These are phyloP conservation scores for Paramecium tetraurelia DNA, from an alignment of 73 alveolate genomes.

Conservation along the genomic window DNA sequence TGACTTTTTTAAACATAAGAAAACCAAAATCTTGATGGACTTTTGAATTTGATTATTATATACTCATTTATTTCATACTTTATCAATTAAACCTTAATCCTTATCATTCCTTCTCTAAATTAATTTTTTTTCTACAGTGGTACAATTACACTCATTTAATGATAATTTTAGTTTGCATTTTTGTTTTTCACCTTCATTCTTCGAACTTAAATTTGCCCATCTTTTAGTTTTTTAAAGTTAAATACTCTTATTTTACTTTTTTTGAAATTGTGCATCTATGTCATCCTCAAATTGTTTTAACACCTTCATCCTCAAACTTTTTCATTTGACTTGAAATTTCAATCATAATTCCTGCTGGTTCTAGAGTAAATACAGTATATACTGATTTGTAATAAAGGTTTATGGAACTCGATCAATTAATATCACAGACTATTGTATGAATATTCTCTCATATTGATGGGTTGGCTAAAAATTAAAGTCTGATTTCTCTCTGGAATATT, in stretches of 20 bases:
- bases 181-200: slow-evolving; percentile 92
- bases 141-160: too few relatives aligned
- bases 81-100: slow-evolving; percentile 15
- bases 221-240: slow-evolving; percentile 86
- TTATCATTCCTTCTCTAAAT: slow-evolving; percentile 32
- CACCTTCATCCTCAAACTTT: slow-evolving; percentile 96
- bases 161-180: not conserved
- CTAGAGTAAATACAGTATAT: not conserved
- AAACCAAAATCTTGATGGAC: not conserved
- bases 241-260: not conserved
- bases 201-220: slow-evolving; percentile 79
- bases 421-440: slow-evolving; percentile 94
- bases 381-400: slow-evolving; percentile 84
- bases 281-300: slow-evolving; percentile 77
- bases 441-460: too few relatives aligned
- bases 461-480: slow-evolving; percentile 85
- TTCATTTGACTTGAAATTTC: slow-evolving; percentile 91
- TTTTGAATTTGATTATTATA: not conserved
- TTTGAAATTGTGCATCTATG: slow-evolving; percentile 63
- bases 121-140: slow-evolving; percentile 65
- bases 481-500: slow-evolving; percentile 92
- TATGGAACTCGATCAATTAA: slow-evolving; percentile 95
- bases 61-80: not conserved
- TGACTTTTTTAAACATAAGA: not conserved
- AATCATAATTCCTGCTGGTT: slow-evolving; percentile 93